Evolutionary conservation across 306 rosid genomes (phyloP).

Genomic region (Trifolium pratense): DNA sequence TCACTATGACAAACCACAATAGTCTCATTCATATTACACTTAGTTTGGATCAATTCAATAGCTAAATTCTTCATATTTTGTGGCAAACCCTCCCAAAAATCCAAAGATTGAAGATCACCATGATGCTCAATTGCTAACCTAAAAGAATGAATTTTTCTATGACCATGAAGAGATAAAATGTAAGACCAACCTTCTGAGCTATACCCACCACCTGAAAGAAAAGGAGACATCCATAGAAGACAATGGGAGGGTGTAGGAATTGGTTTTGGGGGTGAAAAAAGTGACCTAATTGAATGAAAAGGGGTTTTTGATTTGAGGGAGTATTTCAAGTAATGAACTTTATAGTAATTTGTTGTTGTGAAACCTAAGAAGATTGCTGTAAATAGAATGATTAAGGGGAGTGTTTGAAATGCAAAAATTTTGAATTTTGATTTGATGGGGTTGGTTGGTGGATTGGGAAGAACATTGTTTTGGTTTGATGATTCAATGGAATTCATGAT

Average conservation of each 20-base stretch:
- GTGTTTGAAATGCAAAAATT: conserved; percentile 38
- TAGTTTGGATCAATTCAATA: conserved; percentile 54
- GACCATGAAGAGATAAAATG: conserved; percentile 60
- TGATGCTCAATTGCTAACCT: conserved; percentile 72
- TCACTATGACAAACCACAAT: conserved; percentile 85
- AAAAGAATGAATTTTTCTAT: conserved; percentile 49
- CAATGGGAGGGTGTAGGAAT: conserved; percentile 48
- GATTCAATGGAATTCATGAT: conserved; percentile 54
- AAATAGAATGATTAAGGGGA: conserved; percentile 59
- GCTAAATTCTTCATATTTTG: conserved; percentile 53
- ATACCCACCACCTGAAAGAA: conserved; percentile 92
- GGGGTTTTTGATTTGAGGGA: conserved; percentile 41
- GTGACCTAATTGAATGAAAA: conserved; percentile 43
- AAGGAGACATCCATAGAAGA: conserved; percentile 88
- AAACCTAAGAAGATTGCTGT: conserved; percentile 55
- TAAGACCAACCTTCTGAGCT: conserved; percentile 90
- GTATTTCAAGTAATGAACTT: conserved; percentile 51
- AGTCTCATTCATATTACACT: conserved; percentile 67
- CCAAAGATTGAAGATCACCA: conserved; percentile 70
- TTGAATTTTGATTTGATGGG: conserved; percentile 40
- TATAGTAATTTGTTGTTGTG: conserved; percentile 51
- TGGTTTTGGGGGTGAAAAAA: conserved; percentile 41
- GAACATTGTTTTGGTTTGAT: conserved; percentile 38
- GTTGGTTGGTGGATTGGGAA: conserved; percentile 42
- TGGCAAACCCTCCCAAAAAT: conserved; percentile 82